phyloP scores from a whole-genome alignment of 2,329 filamentous ascomycete species.

The Grosmannia penicillata region DNA sequence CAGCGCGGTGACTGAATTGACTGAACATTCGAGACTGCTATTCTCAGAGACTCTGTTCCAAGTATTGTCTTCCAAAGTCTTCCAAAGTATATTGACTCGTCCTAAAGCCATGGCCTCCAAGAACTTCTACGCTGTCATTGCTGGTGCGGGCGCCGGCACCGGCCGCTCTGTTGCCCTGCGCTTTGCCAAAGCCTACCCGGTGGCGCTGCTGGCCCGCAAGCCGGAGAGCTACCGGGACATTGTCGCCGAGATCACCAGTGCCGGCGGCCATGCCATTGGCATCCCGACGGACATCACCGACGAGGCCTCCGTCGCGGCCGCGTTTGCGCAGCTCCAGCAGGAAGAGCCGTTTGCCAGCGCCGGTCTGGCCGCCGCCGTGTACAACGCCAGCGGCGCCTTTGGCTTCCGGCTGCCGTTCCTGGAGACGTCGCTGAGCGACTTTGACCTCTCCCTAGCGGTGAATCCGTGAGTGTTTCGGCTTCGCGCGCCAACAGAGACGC shows the following conservation, averaged over 20 bases:
- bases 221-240: conserved; percentile 50
- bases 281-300: conserved; percentile 52
- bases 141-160: conserved; percentile 59
- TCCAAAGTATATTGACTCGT: neutral
- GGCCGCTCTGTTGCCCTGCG: conserved; percentile 29
- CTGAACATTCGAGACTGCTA: too few species aligned
- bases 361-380: conserved; percentile 50
- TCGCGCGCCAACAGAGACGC: too few species aligned
- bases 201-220: conserved; percentile 59
- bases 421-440: conserved; percentile 34
- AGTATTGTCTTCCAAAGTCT: neutral
- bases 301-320: conserved; percentile 32
- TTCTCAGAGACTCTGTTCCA: too few species aligned
- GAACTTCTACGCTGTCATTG: conserved; percentile 49
- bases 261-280: conserved; percentile 56
- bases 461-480: conserved; percentile 32
- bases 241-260: conserved; percentile 50
- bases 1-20: too few species aligned
- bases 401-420: conserved; percentile 39
- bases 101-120: conserved; percentile 16
- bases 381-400: conserved; percentile 47
- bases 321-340: conserved; percentile 47
- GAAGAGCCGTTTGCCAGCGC: conserved; percentile 33
- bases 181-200: conserved; percentile 52
- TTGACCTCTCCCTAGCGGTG: conserved; percentile 28